Conservation (phyloP, 257 asterid species). For the Rubia yunnanensis region DNA sequence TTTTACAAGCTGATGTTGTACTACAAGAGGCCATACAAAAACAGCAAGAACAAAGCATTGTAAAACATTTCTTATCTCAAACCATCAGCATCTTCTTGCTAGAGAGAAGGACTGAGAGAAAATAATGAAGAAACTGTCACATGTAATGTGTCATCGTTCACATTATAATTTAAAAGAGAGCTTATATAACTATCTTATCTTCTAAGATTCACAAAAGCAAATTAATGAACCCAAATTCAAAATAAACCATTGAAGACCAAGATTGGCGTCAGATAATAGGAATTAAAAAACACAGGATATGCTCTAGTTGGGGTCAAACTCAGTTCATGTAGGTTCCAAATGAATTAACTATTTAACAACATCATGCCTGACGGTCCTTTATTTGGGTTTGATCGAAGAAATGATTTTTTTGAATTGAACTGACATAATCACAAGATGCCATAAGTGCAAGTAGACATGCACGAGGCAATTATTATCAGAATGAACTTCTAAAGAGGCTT, state of each 20-base stretch:
- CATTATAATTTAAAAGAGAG: background rate
- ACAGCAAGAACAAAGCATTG: background rate
- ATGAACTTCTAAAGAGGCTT: background rate
- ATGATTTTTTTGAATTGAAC: background rate
- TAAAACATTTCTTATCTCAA: background rate
- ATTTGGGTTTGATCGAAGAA: background rate
- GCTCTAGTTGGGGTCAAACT: background rate
- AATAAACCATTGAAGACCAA: background rate
- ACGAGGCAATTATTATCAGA: background rate
- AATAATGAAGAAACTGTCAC: background rate
- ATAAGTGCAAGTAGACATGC: background rate
- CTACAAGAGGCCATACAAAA: background rate
- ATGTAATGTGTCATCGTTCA: background rate
- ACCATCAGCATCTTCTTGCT: background rate
- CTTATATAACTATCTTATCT: background rate
- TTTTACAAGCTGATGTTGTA: conserved; percentile 2
- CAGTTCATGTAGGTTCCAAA: background rate
- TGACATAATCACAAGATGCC: background rate
- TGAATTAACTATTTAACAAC: background rate
- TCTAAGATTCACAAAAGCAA: background rate
- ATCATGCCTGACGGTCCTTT: background rate
- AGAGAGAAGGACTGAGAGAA: background rate
- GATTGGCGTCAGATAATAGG: background rate
- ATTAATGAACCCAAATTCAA: background rate
- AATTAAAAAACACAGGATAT: background rate